phyloP scores from a whole-genome alignment of 176 grass and related monocot genomes.

The Carex scoparia region DNA sequence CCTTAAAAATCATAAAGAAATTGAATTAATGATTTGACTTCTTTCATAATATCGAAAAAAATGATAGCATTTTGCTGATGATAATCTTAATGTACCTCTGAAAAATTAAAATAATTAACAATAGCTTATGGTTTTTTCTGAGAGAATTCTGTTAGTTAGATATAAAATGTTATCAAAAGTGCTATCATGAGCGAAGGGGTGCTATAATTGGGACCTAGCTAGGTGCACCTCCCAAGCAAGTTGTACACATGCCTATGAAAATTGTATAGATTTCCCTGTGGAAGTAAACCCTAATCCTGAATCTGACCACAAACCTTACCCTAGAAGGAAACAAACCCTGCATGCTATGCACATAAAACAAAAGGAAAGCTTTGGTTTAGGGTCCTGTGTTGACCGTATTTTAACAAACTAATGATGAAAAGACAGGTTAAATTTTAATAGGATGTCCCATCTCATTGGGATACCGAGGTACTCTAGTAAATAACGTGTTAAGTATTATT shows the following conservation, averaged over 20 bases:
- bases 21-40: no score
- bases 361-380: background rate
- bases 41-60: no score
- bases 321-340: background rate
- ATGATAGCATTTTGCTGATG: no score
- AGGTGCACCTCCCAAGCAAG: background rate
- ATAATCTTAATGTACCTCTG: no score
- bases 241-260: background rate
- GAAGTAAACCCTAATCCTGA: background rate
- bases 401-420: background rate
- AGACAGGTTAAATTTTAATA: background rate
- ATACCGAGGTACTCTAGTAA: background rate
- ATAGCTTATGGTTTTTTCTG: no score
- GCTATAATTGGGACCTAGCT: background rate
- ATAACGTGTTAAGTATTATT: no score
- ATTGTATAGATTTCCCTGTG: background rate
- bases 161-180: background rate
- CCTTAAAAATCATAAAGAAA: no score
- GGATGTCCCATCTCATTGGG: background rate
- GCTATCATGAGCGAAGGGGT: background rate
- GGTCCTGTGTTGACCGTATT: background rate
- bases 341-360: background rate
- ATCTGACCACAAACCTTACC: background rate
- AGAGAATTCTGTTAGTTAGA: no score
- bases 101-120: no score